phyloP scores from a whole-genome alignment of 2,329 filamentous ascomycete genomes.

The Colletotrichum orchidophilum region DNA sequence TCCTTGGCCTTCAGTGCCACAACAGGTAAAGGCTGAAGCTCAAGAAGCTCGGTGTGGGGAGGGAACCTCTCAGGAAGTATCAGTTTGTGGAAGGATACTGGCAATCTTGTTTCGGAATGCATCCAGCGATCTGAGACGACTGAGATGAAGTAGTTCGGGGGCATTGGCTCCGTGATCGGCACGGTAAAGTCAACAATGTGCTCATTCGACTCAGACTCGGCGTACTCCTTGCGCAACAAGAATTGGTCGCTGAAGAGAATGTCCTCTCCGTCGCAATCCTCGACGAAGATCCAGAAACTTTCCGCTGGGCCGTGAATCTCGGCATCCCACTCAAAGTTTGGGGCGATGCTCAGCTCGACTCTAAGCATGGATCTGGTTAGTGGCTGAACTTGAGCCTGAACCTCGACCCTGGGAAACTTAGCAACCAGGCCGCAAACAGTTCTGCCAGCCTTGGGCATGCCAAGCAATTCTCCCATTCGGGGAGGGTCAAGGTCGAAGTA shows the following conservation, averaged over 20 bases:
- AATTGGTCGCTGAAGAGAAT: constrained; percentile 96
- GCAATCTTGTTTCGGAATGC: constrained; percentile 93
- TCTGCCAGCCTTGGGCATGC: constrained; percentile 87
- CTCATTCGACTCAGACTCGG: constrained; percentile 85
- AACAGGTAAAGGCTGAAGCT: constrained; percentile 90
- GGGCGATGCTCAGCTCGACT: constrained; percentile 89
- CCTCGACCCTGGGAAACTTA: constrained; percentile 92
- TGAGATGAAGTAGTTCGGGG: constrained; percentile 97
- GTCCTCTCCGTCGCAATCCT: constrained; percentile 97
- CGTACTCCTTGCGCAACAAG: constrained; percentile 89
- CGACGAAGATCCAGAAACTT: constrained; percentile 96
- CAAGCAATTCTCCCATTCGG: constrained; percentile 93
- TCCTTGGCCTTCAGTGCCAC: constrained; percentile 88
- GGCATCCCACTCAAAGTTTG: constrained; percentile 97
- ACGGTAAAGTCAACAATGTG: constrained; percentile 97
- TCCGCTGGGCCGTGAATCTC: constrained; percentile 87
- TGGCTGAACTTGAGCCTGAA: constrained; percentile 93
- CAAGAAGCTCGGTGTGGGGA: constrained; percentile 89
- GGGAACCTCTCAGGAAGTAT: constrained; percentile 96
- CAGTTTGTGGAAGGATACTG: constrained; percentile 94
- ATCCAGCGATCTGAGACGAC: constrained; percentile 97
- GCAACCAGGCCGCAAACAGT: constrained; percentile 86
- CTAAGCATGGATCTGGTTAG: constrained; percentile 94
- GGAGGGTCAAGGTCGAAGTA: constrained; percentile 98
- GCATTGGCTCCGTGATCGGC: constrained; percentile 96